Evolutionary conservation across 148 eudicot species (phyloP).

Genomic region (Rhododendron simsii): DNA sequence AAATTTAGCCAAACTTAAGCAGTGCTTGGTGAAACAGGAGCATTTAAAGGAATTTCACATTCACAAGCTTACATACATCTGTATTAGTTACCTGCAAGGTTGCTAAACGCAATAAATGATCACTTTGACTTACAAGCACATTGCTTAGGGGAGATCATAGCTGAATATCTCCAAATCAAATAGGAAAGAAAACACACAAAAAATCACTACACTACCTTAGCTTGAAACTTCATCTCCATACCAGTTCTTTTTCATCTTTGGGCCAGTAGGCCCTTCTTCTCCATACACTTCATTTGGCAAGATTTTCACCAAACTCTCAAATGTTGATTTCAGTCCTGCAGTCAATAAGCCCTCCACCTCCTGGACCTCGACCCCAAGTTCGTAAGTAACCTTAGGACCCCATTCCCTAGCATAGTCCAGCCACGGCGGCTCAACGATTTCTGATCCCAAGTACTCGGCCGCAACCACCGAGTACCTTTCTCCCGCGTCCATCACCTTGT

Average conservation of each 20-base stretch:
- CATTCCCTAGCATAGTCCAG: conserved; percentile 30
- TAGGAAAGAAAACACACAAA: neutral
- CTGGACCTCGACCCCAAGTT: conserved; percentile 19
- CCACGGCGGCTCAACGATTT: conserved; percentile 28
- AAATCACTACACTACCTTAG: neutral
- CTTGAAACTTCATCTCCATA: conserved; percentile 28
- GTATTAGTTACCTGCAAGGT: neutral
- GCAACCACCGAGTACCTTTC: conserved; percentile 21
- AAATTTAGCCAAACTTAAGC: neutral
- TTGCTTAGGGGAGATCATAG: neutral
- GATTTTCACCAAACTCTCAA: conserved; percentile 10
- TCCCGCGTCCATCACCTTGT: conserved; percentile 21
- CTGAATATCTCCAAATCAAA: neutral
- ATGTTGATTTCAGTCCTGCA: conserved; percentile 11
- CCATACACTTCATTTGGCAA: conserved; percentile 23
- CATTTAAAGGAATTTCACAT: neutral
- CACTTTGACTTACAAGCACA: neutral
- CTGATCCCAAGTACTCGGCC: conserved; percentile 15
- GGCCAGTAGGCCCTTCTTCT: conserved; percentile 38
- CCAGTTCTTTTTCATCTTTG: conserved; percentile 34
- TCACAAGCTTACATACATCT: neutral
- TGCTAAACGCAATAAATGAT: neutral
- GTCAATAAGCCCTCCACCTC: conserved; percentile 10
- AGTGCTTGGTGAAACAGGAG: neutral
- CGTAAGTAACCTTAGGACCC: conserved; percentile 31